A percentile compares a stretch with the other conserved stretches of the same genome.
phyloP scores from a whole-genome alignment of 1,284 basidiomycete species.

The Microstroma glucosiphilum region DNA sequence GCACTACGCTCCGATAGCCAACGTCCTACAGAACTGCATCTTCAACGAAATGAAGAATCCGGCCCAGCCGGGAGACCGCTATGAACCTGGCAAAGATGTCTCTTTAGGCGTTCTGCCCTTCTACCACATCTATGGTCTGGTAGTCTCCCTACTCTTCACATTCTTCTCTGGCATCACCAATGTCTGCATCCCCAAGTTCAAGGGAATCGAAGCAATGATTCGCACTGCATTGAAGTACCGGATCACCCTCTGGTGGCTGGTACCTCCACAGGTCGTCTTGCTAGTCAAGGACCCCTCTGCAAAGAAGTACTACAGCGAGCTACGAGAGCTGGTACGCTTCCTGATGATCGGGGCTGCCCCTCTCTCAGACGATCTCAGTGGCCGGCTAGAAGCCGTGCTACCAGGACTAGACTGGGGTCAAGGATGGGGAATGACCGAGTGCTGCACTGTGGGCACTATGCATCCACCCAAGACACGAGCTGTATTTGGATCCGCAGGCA shows the following conservation, averaged over 20 bases:
- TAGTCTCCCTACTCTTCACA: constrained; percentile 15
- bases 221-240: constrained; percentile 30
- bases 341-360: constrained; percentile 41
- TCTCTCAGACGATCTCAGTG: constrained; percentile 32
- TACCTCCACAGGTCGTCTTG: constrained; percentile 22
- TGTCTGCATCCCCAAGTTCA: constrained; percentile 31
- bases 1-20: constrained; percentile 19
- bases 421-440: constrained; percentile 32
- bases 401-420: constrained; percentile 38
- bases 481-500: constrained; percentile 12
- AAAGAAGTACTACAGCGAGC: constrained; percentile 20
- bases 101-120: constrained; percentile 32
- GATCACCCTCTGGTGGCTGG: constrained; percentile 20
- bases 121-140: constrained; percentile 29
- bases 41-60: constrained; percentile 12
- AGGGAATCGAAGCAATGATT: constrained; percentile 38
- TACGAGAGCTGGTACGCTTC: constrained; percentile 23
- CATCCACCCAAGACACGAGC: background rate
- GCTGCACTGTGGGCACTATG: constrained; percentile 17
- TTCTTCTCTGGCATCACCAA: constrained; percentile 20
- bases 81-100: constrained; percentile 33
- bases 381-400: constrained; percentile 25
- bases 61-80: constrained; percentile 22
- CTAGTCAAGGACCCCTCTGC: constrained; percentile 19
- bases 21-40: constrained; percentile 15